Evolutionary conservation across 768 basidiomycete species (phyloP), one percentile per base, ranked within the genome.

Genomic region (Paxillus rubicundulus): DNA sequence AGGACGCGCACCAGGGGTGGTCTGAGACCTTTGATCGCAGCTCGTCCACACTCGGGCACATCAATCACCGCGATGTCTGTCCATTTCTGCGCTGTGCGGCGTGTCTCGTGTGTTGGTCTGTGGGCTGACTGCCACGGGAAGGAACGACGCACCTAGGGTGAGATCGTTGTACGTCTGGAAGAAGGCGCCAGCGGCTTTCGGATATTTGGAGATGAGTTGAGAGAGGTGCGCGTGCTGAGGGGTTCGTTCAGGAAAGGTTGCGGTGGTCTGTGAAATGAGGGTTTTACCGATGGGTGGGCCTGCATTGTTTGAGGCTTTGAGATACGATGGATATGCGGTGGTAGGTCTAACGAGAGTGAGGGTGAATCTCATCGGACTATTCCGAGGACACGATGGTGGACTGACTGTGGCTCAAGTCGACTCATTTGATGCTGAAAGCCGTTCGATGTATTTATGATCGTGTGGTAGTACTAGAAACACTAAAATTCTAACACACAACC

Each of bases 91-190:
- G 82, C 89, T 91, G 36, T 13, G 47, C 42, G 13, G 43, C 9
- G 30, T 24, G 55, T 36, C n/a, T 17, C 16, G n/a, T 9, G 20
- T 21, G 46, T 18, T 18, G 45, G 14, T 39, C 47, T 17, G 45
- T 24, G 38, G 16, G 34, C 44, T 24, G 24, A 24, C 9, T 34
- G 24, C 32, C 8, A 17, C 20, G 12, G 14, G 42, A 18, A 30
- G 44, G n/a, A 30, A 40, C 16, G 17, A 53, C 70, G 47, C 47
- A 86, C 89, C 80, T 18, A 82, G 79, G 6, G 79, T 66, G 28
- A 91, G 67, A 53, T 92, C 88, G 63, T 90, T 90, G 70, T 85
- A 89, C 1, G 84, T 76, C 66, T 90, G 88, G 63, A 89, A 87
- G 9, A 90, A 68, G 20, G 78, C 73, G 12, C 83, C 77, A 3